phyloP scores from a whole-genome alignment of 768 basidiomycete genomes.

The Agaricus sinodeliciosus region DNA sequence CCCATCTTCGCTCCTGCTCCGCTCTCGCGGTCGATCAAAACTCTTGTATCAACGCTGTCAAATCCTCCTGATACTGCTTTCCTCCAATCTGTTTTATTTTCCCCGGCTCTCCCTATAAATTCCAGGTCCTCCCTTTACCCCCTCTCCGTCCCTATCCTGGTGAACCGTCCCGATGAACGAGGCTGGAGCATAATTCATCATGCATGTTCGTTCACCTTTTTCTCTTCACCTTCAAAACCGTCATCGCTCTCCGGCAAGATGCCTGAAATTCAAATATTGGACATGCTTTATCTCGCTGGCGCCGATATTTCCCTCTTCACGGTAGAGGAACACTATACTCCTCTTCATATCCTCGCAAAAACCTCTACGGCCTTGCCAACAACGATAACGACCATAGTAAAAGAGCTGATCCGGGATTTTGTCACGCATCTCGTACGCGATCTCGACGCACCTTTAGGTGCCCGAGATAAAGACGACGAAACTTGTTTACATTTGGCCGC shows the following conservation, averaged over 20 bases:
- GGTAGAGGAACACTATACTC: constrained; percentile 52
- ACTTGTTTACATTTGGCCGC: constrained; percentile 80
- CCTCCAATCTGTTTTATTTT: constrained; percentile 51
- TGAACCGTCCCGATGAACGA: constrained; percentile 59
- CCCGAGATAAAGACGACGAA: constrained; percentile 60
- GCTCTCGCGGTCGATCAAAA: constrained; percentile 37
- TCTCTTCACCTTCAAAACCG: neutral
- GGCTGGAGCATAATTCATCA: constrained; percentile 76
- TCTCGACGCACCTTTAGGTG: constrained; percentile 62
- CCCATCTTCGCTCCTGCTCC: constrained; percentile 35
- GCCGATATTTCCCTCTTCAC: constrained; percentile 72
- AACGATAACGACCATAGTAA: constrained; percentile 3
- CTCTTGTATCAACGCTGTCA: constrained; percentile 46
- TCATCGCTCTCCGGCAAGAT: constrained; percentile 25
- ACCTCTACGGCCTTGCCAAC: constrained; percentile 23
- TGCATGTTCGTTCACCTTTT: constrained; percentile 35
- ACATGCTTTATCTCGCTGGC: constrained; percentile 69
- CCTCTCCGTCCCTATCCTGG: constrained; percentile 45
- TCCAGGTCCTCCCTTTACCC: constrained; percentile 36
- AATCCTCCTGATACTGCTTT: constrained; percentile 40
- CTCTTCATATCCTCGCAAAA: constrained; percentile 60
- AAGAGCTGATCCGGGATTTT: constrained; percentile 28
- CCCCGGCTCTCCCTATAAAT: constrained; percentile 31
- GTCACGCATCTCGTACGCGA: constrained; percentile 62
- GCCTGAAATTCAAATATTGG: constrained; percentile 58